Base-by-base conservation (phyloP, 2,329 filamentous ascomycete species). In the Cercospora zeae-maydis region DNA sequence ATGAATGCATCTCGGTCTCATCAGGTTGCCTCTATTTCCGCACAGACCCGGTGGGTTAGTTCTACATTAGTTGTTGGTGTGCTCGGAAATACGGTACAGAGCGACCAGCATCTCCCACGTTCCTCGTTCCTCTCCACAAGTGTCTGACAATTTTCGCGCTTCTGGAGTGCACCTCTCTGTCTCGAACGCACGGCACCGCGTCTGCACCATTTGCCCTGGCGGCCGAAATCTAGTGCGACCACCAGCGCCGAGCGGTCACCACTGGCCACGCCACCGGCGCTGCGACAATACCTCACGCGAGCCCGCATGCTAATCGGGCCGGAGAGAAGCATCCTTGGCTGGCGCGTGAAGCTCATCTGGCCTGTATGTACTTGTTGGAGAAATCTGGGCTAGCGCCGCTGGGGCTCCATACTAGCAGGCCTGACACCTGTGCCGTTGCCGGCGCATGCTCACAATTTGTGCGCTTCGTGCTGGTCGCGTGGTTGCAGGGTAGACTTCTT, bases 291-390 rank as follows among this genome's bases (percentile, higher is more conserved):
- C 27, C 30, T 19, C 30, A 21, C 49, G 49, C 49, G 49, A 31
- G 49, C 49, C 57, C 62, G 62, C 58, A 53, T 54, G 51, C 51
- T 63, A 60, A 57, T 63, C 62, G 57, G 57, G 52, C 58, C 62
- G 61, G 56, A 59, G 56, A 51, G 36, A 31, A 33, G 49, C 37
- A 45, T 33, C 61, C 57, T 56, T 59, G 37, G 39, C 61, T 52
- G 37, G 56, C 55, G 16, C 52, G 39, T 37, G 58, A 63, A 59
- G 56, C 56, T 63, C 57, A 52, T 53, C 34, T 39, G 30, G 57
- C 47, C 55, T 58, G 31, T 63, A 27, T 6, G 24, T n/a, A n/a
- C n/a, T 27, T 27, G 55, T 56, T 59, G 59, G 55, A 55, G 31
- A 47, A 63, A 59, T 53, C 54, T 56, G 45, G 39, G 14, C 54